Evolutionary conservation across 2,329 filamentous ascomycete species (phyloP), one percentile per base, ranked within the genome.

Genomic region (Fusarium bactridioides): DNA sequence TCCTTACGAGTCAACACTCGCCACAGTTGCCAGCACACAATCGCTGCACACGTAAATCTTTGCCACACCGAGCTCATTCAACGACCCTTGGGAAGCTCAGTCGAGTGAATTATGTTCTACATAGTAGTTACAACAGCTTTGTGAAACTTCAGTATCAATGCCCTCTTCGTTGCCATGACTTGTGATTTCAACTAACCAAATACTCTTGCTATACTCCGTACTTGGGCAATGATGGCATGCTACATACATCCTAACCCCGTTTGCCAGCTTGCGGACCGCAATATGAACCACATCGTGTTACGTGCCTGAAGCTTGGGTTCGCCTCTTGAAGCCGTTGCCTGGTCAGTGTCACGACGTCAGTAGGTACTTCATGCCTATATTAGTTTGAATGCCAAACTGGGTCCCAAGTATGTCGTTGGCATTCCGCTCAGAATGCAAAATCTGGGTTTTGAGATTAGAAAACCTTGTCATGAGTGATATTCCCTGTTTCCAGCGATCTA

Each of bases 21-120:
- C 68, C 69, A 72, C 68, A 61, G 10, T 51, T 60, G 59, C 51
- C 67, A 73, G 47, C 67, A 50, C 66, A 67, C 47, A 41, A 23
- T 47, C 38, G 51, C 47, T 45, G 50, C 62, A 61, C 61, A 67
- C 59, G 55, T 41, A 73, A 43, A 48, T 70, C 27, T 25, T 74
- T 21, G 67, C 67, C 70, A 73, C 70, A 56, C 50, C 23, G 25
- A 43, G 45, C 35, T 21, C 59, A 27, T 48, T 67, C 35, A 35
- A 53, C 27, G 19, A 15, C 47, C n/a, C 35, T 40, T 50, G 56
- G 48, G 43, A 44, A 40, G 70, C 55, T 70, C 45, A 50, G 53
- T 38, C 25, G 23, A 61, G 25, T 27, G 62, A 61, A 41, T n/a
- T 37, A 23, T 41, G 25, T 44, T 40, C 27, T 53, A n/a, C n/a